A percentile compares a stretch with the other conserved stretches of the same genome.
These are phyloP conservation scores for Maudiozyma turicensis DNA, from an alignment of 805 yeast genomes.

Conservation along the genomic window DNA sequence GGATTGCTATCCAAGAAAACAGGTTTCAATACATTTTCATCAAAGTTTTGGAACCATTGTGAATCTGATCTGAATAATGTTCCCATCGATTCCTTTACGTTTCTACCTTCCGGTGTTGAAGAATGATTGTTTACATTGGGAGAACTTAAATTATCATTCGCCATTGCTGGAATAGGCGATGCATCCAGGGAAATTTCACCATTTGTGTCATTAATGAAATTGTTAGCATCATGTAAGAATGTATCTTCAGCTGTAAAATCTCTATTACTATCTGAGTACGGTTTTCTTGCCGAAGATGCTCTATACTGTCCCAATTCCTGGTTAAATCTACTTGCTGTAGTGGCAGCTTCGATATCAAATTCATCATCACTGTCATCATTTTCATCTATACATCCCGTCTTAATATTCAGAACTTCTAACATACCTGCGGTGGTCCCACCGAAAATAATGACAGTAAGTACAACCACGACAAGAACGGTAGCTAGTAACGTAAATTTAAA, in stretches of 20 bases:
- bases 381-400: slow-evolving; percentile 82
- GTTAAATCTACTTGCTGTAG: slow-evolving; percentile 8
- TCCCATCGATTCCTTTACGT: slow-evolving; percentile 11
- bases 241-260: slow-evolving; percentile 14
- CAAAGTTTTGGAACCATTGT: slow-evolving; percentile 88
- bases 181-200: not conserved
- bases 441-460: slow-evolving; percentile 85
- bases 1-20: slow-evolving; percentile 58
- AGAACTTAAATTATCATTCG: not conserved
- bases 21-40: slow-evolving; percentile 88
- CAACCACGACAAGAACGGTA: slow-evolving; percentile 93
- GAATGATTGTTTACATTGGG: not conserved
- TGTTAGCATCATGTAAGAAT: slow-evolving; percentile 1
- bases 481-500: slow-evolving; percentile 81
- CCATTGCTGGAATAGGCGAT: not conserved
- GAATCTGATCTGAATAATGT: slow-evolving; percentile 33
- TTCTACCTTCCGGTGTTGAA: slow-evolving; percentile 3
- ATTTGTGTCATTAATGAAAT: slow-evolving; percentile 1
- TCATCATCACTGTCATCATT: slow-evolving; percentile 79
- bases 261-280: slow-evolving; percentile 25
- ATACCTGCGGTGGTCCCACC: slow-evolving; percentile 98
- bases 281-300: slow-evolving; percentile 1
- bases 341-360: slow-evolving; percentile 79
- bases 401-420: slow-evolving; percentile 90
- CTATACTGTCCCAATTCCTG: slow-evolving; percentile 1